Conservation (phyloP, 257 asterid genomes). For the Fraxinus excelsior region DNA sequence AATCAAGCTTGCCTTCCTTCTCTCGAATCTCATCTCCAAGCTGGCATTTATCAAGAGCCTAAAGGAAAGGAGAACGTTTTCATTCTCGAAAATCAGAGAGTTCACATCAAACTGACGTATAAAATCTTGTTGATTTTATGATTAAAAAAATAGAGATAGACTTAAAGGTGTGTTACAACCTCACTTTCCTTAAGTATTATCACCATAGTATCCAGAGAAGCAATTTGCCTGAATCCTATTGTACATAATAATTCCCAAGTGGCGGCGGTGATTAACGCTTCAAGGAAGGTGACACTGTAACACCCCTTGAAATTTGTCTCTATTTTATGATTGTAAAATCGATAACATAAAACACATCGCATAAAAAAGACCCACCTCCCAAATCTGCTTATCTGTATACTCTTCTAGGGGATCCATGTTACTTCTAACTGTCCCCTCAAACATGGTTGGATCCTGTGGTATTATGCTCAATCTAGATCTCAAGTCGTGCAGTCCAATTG, state of each 20-base stretch:
- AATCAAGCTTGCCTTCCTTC: constrained; percentile 75
- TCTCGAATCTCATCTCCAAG: constrained; percentile 85
- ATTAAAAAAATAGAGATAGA: neutral
- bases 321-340: neutral
- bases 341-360: neutral
- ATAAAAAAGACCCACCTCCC: constrained; percentile 65
- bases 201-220: neutral
- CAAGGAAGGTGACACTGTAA: neutral
- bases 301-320: neutral
- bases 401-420: constrained; percentile 81
- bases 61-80: constrained; percentile 1
- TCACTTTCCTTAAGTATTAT: too few species aligned
- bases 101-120: neutral
- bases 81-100: neutral
- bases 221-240: neutral
- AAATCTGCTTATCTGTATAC: constrained; percentile 40
- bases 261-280: constrained; percentile 29
- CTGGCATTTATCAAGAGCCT: constrained; percentile 96
- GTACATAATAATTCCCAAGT: neutral
- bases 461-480: constrained; percentile 59
- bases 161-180: neutral
- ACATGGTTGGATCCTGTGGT: constrained; percentile 37
- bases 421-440: constrained; percentile 27
- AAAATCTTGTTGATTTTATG: neutral
- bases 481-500: constrained; percentile 82